phyloP scores from a whole-genome alignment of 306 rosid species.

The Cucurbita ficifolia region DNA sequence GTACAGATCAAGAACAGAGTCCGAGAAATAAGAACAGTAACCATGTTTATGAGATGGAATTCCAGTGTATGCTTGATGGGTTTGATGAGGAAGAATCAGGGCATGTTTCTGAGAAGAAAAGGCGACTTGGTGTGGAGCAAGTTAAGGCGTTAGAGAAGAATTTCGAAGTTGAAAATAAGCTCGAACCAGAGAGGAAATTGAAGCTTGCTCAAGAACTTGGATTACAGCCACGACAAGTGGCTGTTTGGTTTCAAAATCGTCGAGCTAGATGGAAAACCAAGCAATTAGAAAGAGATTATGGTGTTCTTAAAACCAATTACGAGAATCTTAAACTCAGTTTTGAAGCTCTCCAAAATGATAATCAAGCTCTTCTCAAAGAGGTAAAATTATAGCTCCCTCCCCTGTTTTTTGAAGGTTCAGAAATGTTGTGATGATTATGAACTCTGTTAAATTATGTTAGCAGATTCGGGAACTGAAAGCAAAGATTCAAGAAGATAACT shows the following conservation, averaged over 20 bases:
- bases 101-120: constrained; percentile 68
- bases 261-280: constrained; percentile 97
- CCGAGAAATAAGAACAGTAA: not conserved
- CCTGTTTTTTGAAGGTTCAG: not conserved
- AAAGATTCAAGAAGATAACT: constrained; percentile 32
- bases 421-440: not conserved
- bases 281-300: constrained; percentile 82
- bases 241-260: constrained; percentile 98
- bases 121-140: constrained; percentile 65
- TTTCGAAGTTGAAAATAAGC: constrained; percentile 93
- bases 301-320: constrained; percentile 52
- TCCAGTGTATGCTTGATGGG: constrained; percentile 58
- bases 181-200: constrained; percentile 82
- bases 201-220: constrained; percentile 87
- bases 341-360: constrained; percentile 52
- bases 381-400: constrained; percentile 8
- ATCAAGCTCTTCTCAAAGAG: constrained; percentile 55
- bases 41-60: constrained; percentile 38
- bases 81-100: constrained; percentile 57
- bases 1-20: constrained; percentile 19
- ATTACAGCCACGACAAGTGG: constrained; percentile 81
- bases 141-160: constrained; percentile 93
- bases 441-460: not conserved
- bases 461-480: constrained; percentile 74
- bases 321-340: constrained; percentile 45